Percentiles rank a stretch among this genome's conserved stretches.
Conservation (phyloP, 768 basidiomycete species). For the Russula earlei region DNA sequence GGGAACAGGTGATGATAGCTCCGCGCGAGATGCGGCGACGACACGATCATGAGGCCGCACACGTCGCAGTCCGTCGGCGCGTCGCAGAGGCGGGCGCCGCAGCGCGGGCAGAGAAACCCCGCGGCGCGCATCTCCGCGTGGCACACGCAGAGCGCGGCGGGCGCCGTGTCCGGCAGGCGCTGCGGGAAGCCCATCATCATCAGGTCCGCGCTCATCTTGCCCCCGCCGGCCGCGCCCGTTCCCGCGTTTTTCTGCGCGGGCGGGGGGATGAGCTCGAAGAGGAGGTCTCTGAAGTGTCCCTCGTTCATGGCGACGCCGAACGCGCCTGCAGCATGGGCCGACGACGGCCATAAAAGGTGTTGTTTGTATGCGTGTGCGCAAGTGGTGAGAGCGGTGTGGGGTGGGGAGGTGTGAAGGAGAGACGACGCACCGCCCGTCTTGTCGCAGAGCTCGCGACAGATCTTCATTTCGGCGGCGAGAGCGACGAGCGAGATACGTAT, state of each 20-base stretch:
- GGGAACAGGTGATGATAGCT: slow-evolving; percentile 96
- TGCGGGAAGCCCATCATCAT: slow-evolving; percentile 99
- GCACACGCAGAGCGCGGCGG: slow-evolving; percentile 83
- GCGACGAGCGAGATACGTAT: slow-evolving; percentile 91
- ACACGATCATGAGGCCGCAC: slow-evolving; percentile 96
- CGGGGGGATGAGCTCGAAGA: slow-evolving; percentile 93
- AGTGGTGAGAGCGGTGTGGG: neutral
- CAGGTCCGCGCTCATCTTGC: slow-evolving; percentile 63
- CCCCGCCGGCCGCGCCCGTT: slow-evolving; percentile 27
- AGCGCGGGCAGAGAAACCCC: slow-evolving; percentile 93
- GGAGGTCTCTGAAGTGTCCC: slow-evolving; percentile 89
- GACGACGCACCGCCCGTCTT: slow-evolving; percentile 76
- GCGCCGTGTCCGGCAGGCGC: slow-evolving; percentile 74
- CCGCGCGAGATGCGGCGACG: slow-evolving; percentile 91
- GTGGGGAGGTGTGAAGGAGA: neutral
- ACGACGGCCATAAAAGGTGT: too few species aligned
- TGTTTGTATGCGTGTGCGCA: too few species aligned
- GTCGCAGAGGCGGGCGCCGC: slow-evolving; percentile 89
- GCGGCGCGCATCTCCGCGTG: slow-evolving; percentile 88
- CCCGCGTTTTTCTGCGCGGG: slow-evolving; percentile 67
- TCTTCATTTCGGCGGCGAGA: slow-evolving; percentile 96
- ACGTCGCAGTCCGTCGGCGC: slow-evolving; percentile 98
- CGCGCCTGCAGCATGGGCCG: slow-evolving; percentile 41
- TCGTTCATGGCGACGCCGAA: slow-evolving; percentile 99
- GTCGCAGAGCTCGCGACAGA: slow-evolving; percentile 85